phyloP scores from a whole-genome alignment of 768 basidiomycete species.

The Piloderma croceum region DNA sequence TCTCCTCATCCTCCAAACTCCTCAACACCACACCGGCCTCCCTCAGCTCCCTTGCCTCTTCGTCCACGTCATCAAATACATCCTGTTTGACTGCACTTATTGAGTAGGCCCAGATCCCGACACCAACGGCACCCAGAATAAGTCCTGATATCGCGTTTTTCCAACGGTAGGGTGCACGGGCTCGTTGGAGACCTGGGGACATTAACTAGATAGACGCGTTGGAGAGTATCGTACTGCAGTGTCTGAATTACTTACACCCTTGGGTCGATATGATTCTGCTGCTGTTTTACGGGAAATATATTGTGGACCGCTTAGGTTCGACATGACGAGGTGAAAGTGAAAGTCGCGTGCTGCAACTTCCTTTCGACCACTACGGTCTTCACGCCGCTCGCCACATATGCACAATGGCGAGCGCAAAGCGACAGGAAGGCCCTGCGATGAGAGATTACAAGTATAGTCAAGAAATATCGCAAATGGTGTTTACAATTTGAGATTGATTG shows the following conservation, averaged over 20 bases:
- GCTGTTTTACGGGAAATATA: slow-evolving; percentile 40
- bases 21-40: slow-evolving; percentile 17
- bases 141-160: slow-evolving; percentile 78
- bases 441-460: slow-evolving; percentile 84
- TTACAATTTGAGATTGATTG: not conserved
- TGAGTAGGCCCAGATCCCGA: slow-evolving; percentile 86
- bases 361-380: too few relatives aligned
- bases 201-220: slow-evolving; percentile 48
- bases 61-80: slow-evolving; percentile 82
- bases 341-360: too few relatives aligned
- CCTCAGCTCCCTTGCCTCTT: slow-evolving; percentile 60
- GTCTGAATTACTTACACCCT: slow-evolving; percentile 21
- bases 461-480: slow-evolving; percentile 92
- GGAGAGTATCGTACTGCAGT: slow-evolving; percentile 19
- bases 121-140: slow-evolving; percentile 64
- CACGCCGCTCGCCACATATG: too few relatives aligned
- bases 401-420: too few relatives aligned
- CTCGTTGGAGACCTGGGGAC: slow-evolving; percentile 84
- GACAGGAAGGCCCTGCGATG: slow-evolving; percentile 15
- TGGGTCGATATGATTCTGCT: slow-evolving; percentile 48
- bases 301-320: too few relatives aligned
- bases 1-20: slow-evolving; percentile 21
- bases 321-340: too few relatives aligned
- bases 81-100: slow-evolving; percentile 94
- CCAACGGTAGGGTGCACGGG: slow-evolving; percentile 76